phyloP scores from a whole-genome alignment of 2,329 filamentous ascomycete genomes.

The Cordyceps cateniannulata region DNA sequence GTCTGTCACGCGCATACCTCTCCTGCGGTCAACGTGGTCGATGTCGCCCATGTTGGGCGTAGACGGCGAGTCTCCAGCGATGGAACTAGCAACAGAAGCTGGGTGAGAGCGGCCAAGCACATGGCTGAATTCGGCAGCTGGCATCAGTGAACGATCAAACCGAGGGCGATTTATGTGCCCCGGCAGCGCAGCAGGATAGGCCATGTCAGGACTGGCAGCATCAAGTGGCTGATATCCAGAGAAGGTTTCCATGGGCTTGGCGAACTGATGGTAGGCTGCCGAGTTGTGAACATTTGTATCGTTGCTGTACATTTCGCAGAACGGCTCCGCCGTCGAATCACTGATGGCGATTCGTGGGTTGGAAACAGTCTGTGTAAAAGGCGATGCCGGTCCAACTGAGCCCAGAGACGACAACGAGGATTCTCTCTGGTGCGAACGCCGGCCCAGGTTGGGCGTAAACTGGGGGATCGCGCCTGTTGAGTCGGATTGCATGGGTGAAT shows the following conservation, averaged over 20 bases:
- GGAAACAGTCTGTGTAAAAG: conserved; percentile 47
- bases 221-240: conserved; percentile 36
- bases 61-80: conserved; percentile 52
- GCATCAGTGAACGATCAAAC: conserved; percentile 36
- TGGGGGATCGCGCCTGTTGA: conserved; percentile 32
- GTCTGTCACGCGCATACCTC: conserved; percentile 39
- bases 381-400: conserved; percentile 54
- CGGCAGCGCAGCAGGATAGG: conserved; percentile 35
- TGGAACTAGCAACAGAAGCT: conserved; percentile 51
- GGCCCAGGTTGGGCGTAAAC: conserved; percentile 31
- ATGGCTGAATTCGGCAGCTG: conserved; percentile 39
- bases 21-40: conserved; percentile 43
- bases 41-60: conserved; percentile 47
- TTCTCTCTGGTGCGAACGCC: conserved; percentile 49
- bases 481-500: conserved; percentile 36
- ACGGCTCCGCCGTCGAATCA: conserved; percentile 40
- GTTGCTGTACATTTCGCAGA: conserved; percentile 34
- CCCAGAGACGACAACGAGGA: conserved; percentile 55
- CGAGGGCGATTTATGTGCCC: conserved; percentile 30
- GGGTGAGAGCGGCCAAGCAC: conserved; percentile 40
- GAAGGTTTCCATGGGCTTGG: conserved; percentile 39
- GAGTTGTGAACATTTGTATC: conserved; percentile 17
- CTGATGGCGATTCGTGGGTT: conserved; percentile 53
- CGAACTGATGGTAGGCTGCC: conserved; percentile 40
- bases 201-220: conserved; percentile 30